Base-by-base conservation (phyloP, 192 early-diverging fungal genomes). In the Backusella tarrabulga region DNA sequence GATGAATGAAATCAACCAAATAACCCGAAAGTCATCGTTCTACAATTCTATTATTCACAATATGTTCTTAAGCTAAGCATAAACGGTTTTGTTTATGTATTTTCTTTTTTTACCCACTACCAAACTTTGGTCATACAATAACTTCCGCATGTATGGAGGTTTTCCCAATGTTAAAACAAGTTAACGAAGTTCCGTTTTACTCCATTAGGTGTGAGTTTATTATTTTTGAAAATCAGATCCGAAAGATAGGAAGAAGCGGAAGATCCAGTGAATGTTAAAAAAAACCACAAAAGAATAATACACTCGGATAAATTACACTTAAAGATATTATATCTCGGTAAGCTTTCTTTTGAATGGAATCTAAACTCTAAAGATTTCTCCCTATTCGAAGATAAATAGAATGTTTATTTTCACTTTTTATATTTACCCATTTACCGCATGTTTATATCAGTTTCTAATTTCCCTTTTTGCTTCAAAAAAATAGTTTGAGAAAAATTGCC, bases 191-290 rank as follows among this genome's bases (percentile, higher is more conserved):
- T 63, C 56, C 56, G 56, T 63, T 29, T 63, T 63, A 14, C 26
- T 63, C 56, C 56, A 29, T 63, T 63, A 26, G 56, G 56, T 29
- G 23, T 29, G 56, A 63, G 54, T 14, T 63, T 26, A 60, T 60
- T 63, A 63, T 63, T 63, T 63, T 63, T 63, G 26, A 63, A 29
- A 63, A 26, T 14, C 56, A 63, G 56, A 63, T 63, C 56, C 56
- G 56, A 63, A 63, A 63, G 56, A 63, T 63, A 63, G 56, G 56
- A 63, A 63, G 56, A 29, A 26, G 56, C 56, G 56, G 56, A 63
- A 63, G 56, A 63, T 4, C 56, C n/a, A 12, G 9, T 23, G 23
- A 29, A 23, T 6, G 56, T 29, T 60, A 60, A 60, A 60, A 56
- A 63, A 29, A 63, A 29, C 3, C 11, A 63, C 11, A 60, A 8